Evolutionary conservation across 495 filamentous ascomycete species (phyloP).

Genomic region (Penicillium salamii): DNA sequence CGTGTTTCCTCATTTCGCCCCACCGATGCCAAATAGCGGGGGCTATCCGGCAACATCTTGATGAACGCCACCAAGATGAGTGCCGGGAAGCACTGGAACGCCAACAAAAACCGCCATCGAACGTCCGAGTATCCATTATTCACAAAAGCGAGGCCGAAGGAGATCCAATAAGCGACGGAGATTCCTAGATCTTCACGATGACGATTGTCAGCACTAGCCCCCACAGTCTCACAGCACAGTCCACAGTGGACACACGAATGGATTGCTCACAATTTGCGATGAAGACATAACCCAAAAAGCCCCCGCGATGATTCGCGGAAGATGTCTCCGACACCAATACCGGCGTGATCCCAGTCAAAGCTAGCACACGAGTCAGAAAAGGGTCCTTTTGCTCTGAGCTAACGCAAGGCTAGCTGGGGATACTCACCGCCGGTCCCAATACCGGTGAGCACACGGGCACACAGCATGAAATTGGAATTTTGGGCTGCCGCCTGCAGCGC

Average conservation of each 20-base stretch:
- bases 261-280: slow-evolving; percentile 48
- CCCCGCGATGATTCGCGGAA: slow-evolving; percentile 44
- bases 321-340: slow-evolving; percentile 52
- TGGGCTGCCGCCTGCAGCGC: slow-evolving; percentile 50
- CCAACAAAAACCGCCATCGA: slow-evolving; percentile 55
- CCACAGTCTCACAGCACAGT: background rate
- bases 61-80: slow-evolving; percentile 47
- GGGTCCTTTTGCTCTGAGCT: background rate
- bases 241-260: background rate
- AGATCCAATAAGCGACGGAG: slow-evolving; percentile 61
- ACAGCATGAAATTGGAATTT: slow-evolving; percentile 52
- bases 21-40: slow-evolving; percentile 42
- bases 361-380: slow-evolving; percentile 14
- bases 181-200: slow-evolving; percentile 52
- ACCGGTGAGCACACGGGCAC: slow-evolving; percentile 54
- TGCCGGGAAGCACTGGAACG: slow-evolving; percentile 54
- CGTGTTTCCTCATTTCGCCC: slow-evolving; percentile 39
- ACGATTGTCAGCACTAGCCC: slow-evolving; percentile 5
- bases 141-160: slow-evolving; percentile 54
- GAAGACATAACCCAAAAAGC: slow-evolving; percentile 50
- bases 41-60: slow-evolving; percentile 49
- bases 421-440: slow-evolving; percentile 49
- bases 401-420: slow-evolving; percentile 6
- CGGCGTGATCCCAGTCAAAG: slow-evolving; percentile 51
- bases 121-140: slow-evolving; percentile 48